phyloP scores from a whole-genome alignment of 495 filamentous ascomycete genomes.

The Aspergillus ostianus region DNA sequence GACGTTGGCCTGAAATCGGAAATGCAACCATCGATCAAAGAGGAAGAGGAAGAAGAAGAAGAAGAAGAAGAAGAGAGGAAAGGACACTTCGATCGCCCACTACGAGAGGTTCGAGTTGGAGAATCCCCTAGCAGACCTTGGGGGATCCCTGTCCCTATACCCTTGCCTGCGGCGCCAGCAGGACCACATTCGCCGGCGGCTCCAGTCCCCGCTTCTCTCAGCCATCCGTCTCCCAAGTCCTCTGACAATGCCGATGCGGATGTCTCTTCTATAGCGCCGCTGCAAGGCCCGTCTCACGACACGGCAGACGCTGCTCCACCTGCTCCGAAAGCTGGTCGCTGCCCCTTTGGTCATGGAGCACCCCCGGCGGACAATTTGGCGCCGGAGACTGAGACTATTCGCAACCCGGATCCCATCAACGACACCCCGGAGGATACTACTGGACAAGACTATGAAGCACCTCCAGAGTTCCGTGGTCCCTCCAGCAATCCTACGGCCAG shows the following conservation, averaged over 20 bases:
- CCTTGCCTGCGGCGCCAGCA: constrained; percentile 14
- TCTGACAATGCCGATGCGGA: constrained; percentile 13
- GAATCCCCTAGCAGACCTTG: constrained; percentile 89
- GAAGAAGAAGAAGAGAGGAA: constrained; percentile 41
- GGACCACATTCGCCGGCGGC: constrained; percentile 27
- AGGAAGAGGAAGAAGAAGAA: constrained; percentile 39
- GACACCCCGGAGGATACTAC: constrained; percentile 1
- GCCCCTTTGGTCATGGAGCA: constrained; percentile 49
- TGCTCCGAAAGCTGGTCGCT: constrained; percentile 35
- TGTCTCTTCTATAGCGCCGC: constrained; percentile 9
- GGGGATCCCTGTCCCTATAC: constrained; percentile 76
- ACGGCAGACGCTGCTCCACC: constrained; percentile 23
- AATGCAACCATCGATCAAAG: constrained; percentile 27
- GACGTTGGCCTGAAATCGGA: constrained; percentile 52
- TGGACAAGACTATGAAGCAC: constrained; percentile 5
- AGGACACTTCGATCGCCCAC: constrained; percentile 70
- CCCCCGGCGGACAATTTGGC: constrained; percentile 18
- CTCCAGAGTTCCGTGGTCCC: not conserved
- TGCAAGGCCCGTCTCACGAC: constrained; percentile 17
- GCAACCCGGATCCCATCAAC: constrained; percentile 9
- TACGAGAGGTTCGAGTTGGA: constrained; percentile 81
- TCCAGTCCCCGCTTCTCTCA: constrained; percentile 21
- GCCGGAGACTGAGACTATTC: constrained; percentile 21
- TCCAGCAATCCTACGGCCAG: constrained; percentile 37
- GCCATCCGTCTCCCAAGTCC: constrained; percentile 16